Evolutionary conservation across 2,329 filamentous ascomycete genomes (phyloP), one percentile per base, ranked within the genome.

Genomic region (Xylariales sp.): DNA sequence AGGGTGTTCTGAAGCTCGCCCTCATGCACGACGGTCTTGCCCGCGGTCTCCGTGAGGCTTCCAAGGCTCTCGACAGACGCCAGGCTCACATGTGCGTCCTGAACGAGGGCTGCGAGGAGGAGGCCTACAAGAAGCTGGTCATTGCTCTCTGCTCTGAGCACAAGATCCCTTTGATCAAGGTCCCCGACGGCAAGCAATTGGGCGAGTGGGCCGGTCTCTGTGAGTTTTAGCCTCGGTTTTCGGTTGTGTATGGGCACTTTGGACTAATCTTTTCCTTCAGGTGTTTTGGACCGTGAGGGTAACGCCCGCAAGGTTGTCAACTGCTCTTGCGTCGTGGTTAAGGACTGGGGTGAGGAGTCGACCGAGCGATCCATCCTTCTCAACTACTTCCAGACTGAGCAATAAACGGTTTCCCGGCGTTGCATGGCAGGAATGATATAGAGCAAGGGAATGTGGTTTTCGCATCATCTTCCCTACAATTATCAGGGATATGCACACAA

Each of bases 281-380:
- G 91, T 76, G 90, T 96, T 59, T 83, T 98, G 62, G 93, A 98
- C 78, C 91, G 93, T 66, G 93, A 98, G 76, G 93, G 93, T 61
- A 98, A 98, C 74, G 89, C 93, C 63, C 88, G 93, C 74, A 98
- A 98, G 85, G 91, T 98, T 57, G 93, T 98, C 78, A 98, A 98
- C 87, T 98, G 93, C 89, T 97, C 91, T 65, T 97, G 93, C 81
- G 93, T 98, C 62, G 93, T 98, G 49, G 93, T 98, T 64, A 91
- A 93, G 79, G 90, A 98, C 74, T 98, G 93, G 93, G 93, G 93
- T 81, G 93, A 97, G 83, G 93, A 98, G 80, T 94, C 87, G 56
- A 90, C 95, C 78, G 93, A 98, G 83, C 90, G 93, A 67, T 88
- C 84, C 64, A 89, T 97, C 73, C 87, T 98, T 68, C 88, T 98